Evolutionary conservation across 2,329 filamentous ascomycete genomes (phyloP), one percentile per base, ranked within the genome.

Genomic region (Cladophialophora carrionii): DNA sequence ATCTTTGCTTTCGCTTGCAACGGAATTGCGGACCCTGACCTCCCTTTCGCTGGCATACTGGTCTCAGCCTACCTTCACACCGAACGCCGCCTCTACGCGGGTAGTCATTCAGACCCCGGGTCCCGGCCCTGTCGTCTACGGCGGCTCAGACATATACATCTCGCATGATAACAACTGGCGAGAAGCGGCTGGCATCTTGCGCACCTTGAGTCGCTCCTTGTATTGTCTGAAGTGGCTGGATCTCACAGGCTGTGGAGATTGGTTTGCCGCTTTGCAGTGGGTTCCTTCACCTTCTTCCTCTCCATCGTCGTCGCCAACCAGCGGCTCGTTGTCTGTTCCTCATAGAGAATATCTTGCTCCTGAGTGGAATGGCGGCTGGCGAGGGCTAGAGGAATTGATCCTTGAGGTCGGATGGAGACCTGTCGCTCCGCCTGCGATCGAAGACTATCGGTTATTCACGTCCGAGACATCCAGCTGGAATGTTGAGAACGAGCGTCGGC

Each of bases 31-130:
- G n/a, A 85, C 80, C 3, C 73, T 89, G 26, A 87, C 85, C 0
- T 86, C 88, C 68, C 77, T 89, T 1, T 88, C 86, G 0, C 78
- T 89, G 1, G 85, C 86, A 2, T 80, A 86, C 72, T 89, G 86
- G 86, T 85, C 85, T 2, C 76, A 79, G 22, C 86, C 86, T 1
- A 84, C 82, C 0, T 75, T 83, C n/a, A 86, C 84, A 0, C 84
- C 84, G 0, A 83, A 85, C 65, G 76, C 84, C 2, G 75, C 76
- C 52, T 70, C 61, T 32, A 70, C 61, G 53, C 62, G 68, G 41
- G 58, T 63, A 9, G 49, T 65, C 17, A 52, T 71, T 31, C 24
- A 55, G 14, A 41, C 29, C 1, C 55, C 63, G 12, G 60, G 66
- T 31, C 60, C 64, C 10, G n/a, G 51, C 22, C 64, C 70, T 7